Percentiles rank a stretch among this genome's conserved stretches.
These are phyloP conservation scores for Fusarium keratoplasticum DNA, from an alignment of 2,329 filamentous ascomycete species.

Conservation along the genomic window DNA sequence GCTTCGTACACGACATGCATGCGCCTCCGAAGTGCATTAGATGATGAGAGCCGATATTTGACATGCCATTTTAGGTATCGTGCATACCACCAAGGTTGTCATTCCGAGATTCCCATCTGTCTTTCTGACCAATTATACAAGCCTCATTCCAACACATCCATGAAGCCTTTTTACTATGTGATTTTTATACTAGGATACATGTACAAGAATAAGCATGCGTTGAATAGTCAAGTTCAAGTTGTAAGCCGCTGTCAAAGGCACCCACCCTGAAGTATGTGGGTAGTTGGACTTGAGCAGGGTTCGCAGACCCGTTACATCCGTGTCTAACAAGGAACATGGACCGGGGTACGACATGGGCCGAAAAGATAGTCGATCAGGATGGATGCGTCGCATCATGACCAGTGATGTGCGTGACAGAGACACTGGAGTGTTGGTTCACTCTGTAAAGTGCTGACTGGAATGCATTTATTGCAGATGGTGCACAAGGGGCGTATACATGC, in stretches of 20 bases:
- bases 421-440: background rate
- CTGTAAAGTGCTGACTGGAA: background rate
- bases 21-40: background rate
- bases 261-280: background rate
- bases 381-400: background rate
- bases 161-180: background rate
- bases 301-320: background rate
- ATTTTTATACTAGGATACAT: background rate
- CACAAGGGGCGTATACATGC: background rate
- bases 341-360: background rate
- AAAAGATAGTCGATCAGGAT: background rate
- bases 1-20: background rate
- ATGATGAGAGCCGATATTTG: background rate
- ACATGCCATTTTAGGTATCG: background rate
- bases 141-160: background rate
- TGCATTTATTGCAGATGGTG: background rate
- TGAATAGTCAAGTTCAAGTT: background rate
- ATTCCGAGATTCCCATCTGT: background rate
- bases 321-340: background rate
- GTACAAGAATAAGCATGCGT: background rate
- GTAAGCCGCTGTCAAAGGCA: background rate
- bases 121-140: background rate
- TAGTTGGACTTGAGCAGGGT: background rate
- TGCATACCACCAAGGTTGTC: background rate
- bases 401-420: background rate